Percentiles rank a stretch among this genome's conserved stretches.
phyloP scores from a whole-genome alignment of 2,329 filamentous ascomycete genomes.

The Lachnum nothofagi region DNA sequence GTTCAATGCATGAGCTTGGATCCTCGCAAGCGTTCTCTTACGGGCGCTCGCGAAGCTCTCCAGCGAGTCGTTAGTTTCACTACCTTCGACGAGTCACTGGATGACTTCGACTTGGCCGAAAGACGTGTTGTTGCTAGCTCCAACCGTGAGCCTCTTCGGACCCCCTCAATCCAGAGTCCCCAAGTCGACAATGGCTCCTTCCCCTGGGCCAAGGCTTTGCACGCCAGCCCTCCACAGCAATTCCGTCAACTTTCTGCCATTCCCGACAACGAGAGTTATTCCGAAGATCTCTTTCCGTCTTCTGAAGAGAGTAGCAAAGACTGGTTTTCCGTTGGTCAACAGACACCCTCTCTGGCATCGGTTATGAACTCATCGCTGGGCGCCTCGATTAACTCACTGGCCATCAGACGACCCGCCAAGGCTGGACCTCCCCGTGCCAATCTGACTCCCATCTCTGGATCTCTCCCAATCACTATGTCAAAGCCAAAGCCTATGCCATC shows the following conservation, averaged over 20 bases:
- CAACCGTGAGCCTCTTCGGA: slow-evolving; percentile 91
- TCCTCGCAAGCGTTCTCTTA: slow-evolving; percentile 78
- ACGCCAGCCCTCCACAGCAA: slow-evolving; percentile 65
- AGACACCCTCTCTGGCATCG: slow-evolving; percentile 78
- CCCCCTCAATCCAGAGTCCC: slow-evolving; percentile 88
- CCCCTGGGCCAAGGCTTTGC: slow-evolving; percentile 89
- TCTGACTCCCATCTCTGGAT: slow-evolving; percentile 58
- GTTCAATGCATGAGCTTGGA: slow-evolving; percentile 86
- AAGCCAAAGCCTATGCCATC: slow-evolving; percentile 61
- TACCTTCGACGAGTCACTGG: slow-evolving; percentile 81
- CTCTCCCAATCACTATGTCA: slow-evolving; percentile 74
- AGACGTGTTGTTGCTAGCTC: slow-evolving; percentile 73
- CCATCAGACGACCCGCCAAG: slow-evolving; percentile 45
- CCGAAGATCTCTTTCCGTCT: slow-evolving; percentile 77
- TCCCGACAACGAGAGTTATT: slow-evolving; percentile 69
- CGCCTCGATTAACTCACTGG: slow-evolving; percentile 71
- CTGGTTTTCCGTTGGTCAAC: slow-evolving; percentile 72
- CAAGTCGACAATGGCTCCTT: slow-evolving; percentile 77
- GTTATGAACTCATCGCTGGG: slow-evolving; percentile 78
- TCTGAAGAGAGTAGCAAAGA: slow-evolving; percentile 65
- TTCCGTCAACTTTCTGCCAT: slow-evolving; percentile 83
- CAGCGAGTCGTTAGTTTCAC: slow-evolving; percentile 83
- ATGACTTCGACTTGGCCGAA: slow-evolving; percentile 88
- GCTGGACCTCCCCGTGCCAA: slow-evolving; percentile 46
- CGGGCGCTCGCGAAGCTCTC: slow-evolving; percentile 71